Evolutionary conservation across 1,139 yeast genomes (phyloP).

Genomic region (Barnettozyma hawaiiensis): DNA sequence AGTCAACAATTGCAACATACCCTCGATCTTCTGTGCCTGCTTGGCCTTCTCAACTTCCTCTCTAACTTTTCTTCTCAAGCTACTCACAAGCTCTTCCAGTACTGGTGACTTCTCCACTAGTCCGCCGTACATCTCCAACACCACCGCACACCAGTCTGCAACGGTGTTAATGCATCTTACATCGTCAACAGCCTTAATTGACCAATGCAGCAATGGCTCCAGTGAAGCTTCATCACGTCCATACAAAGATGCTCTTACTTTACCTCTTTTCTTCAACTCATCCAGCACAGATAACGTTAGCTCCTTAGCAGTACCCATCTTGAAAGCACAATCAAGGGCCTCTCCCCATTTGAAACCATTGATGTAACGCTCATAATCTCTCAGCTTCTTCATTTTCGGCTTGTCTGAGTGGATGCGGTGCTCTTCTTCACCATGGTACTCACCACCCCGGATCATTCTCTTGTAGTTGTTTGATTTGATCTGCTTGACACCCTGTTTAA

Average conservation of each 20-base stretch:
- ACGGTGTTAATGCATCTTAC: conserved; percentile 68
- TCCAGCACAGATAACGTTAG: conserved; percentile 73
- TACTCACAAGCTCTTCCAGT: conserved; percentile 62
- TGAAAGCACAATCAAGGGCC: conserved; percentile 83
- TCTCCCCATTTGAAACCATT: conserved; percentile 90
- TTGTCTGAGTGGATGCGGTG: conserved; percentile 61
- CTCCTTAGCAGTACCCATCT: conserved; percentile 72
- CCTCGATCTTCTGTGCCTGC: conserved; percentile 86
- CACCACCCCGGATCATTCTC: conserved; percentile 86
- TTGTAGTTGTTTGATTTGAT: conserved; percentile 42
- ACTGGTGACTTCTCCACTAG: conserved; percentile 73
- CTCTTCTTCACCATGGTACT: conserved; percentile 85
- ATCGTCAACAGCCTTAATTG: conserved; percentile 67
- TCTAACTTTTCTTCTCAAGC: conserved; percentile 55
- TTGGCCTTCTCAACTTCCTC: conserved; percentile 71
- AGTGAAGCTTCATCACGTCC: conserved; percentile 82
- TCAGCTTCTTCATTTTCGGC: conserved; percentile 52
- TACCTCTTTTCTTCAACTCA: conserved; percentile 84
- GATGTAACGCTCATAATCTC: conserved; percentile 75
- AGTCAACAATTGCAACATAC: conserved; percentile 82
- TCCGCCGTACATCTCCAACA: conserved; percentile 72
- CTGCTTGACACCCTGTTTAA: conserved; percentile 39
- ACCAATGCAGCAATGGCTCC: conserved; percentile 85
- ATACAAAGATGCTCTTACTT: conserved; percentile 68
- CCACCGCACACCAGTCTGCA: conserved; percentile 79